Percentiles rank a stretch among this genome's conserved stretches.
phyloP scores from a whole-genome alignment of 495 filamentous ascomycete species.

The Lichenothelia convexa region DNA sequence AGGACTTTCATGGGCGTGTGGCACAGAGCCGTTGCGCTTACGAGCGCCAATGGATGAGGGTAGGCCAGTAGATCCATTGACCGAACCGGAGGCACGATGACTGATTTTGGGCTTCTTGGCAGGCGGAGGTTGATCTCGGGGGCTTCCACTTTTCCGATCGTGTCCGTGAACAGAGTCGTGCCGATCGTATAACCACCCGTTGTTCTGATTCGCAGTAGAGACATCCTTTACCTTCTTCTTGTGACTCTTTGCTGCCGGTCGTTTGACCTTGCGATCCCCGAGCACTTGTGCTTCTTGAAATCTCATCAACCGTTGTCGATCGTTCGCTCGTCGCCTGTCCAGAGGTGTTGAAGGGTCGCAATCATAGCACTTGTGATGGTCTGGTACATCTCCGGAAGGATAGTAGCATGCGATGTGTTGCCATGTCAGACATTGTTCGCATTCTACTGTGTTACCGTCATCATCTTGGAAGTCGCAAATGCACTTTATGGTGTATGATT shows the following conservation, averaged over 20 bases:
- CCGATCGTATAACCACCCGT: constrained; percentile 21
- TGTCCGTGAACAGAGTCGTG: constrained; percentile 14
- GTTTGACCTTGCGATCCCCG: constrained; percentile 33
- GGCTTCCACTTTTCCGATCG: constrained; percentile 33
- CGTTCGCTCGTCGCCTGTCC: constrained; percentile 49
- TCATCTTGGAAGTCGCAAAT: constrained; percentile 84
- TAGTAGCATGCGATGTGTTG: constrained; percentile 97
- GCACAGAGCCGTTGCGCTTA: constrained; percentile 32
- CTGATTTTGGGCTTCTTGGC: constrained; percentile 58
- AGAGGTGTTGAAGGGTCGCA: constrained; percentile 64
- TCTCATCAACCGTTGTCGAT: constrained; percentile 35
- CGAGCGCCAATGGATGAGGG: too few species aligned
- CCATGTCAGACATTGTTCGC: constrained; percentile 91
- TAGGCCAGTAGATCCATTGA: constrained; percentile 33
- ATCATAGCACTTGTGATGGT: constrained; percentile 71
- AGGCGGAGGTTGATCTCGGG: constrained; percentile 37
- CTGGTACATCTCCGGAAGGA: constrained; percentile 51
- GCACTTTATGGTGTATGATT: constrained; percentile 93
- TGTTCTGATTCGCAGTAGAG: constrained; percentile 27
- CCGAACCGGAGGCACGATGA: constrained; percentile 54
- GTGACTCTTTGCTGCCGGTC: constrained; percentile 25
- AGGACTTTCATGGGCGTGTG: constrained; percentile 30
- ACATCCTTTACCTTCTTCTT: constrained; percentile 47
- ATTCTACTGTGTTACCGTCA: constrained; percentile 93
- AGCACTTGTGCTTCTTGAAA: constrained; percentile 41